Evolutionary conservation across 2,329 filamentous ascomycete species (phyloP), one percentile per base, ranked within the genome.

Genomic region (Hypomyces rosellus): DNA sequence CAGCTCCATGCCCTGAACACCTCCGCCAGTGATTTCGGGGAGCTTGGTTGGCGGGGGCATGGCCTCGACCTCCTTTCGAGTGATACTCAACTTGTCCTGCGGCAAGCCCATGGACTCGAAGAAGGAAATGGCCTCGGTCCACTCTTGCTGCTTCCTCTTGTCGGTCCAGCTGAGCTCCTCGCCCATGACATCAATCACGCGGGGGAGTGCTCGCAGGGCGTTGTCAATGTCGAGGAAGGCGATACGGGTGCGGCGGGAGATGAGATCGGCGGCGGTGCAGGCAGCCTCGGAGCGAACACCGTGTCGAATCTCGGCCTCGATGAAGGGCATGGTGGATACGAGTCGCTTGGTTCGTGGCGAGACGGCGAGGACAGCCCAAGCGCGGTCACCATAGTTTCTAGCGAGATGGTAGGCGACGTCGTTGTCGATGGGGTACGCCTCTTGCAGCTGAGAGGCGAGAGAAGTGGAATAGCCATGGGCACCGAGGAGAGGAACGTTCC

Each of bases 211-310:
- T 62, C 85, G 79, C 11, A 89, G 75, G 0, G 85, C 82, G 22
- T 82, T 82, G 62, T 87, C 79, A 1, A 84, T 84, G 65, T 89
- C 88, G 55, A 89, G 69, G 72, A 89, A 89, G n/a, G 86, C 84
- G 41, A 89, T 72, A 49, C 86, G 78, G 40, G 83, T 89, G 50
- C 86, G 76, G 49, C 86, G 81, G 14, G 85, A 82, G 50, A 89
- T 76, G 34, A 88, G 78, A 63, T 89, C 86, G 42, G 84, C 78
- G 2, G 84, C 84, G 3, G 83, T 86, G 65, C 86, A 82, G 2
- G 86, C 86, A 52, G 86, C 84, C 68, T 89, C 86, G 63, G 85
- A 78, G 52, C 84, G 81, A 18, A 87, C 78, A 9, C 83, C 85
- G 66, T 88, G 86, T 34, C 84, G 79, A 34, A 89, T 74, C 65